These are phyloP conservation scores for Casuarina cunninghamiana DNA, from an alignment of 306 rosid species.

Conservation along the genomic window DNA sequence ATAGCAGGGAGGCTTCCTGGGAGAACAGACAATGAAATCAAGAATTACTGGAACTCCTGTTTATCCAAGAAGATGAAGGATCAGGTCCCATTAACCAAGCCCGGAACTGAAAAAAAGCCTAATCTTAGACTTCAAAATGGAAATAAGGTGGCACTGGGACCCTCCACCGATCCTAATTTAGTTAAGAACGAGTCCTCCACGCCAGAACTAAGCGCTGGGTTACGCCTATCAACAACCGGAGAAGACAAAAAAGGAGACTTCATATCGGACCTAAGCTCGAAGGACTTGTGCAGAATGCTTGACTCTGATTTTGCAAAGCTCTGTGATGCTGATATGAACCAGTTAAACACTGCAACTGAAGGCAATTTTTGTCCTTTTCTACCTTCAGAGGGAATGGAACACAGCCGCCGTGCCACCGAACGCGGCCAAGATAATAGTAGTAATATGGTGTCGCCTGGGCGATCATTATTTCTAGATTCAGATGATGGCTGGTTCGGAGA, in stretches of 20 bases:
- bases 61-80: not conserved
- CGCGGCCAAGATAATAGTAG: not conserved
- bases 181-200: not conserved
- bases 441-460: not conserved
- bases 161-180: not conserved
- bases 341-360: not conserved
- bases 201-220: not conserved
- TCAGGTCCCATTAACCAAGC: not conserved
- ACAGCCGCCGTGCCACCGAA: not conserved
- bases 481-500: not conserved
- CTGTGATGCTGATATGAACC: not conserved
- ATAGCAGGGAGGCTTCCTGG: too few species aligned
- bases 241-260: not conserved
- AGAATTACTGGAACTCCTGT: not conserved
- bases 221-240: not conserved
- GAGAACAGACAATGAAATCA: too few species aligned
- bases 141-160: not conserved
- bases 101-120: not conserved
- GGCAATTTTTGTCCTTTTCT: not conserved
- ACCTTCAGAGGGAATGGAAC: too few species aligned
- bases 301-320: slow-evolving; percentile 4
- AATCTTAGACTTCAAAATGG: not conserved
- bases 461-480: not conserved
- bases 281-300: not conserved
- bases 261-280: not conserved